Base-by-base conservation (phyloP, 108 stramenopile genomes). In the Mayamaea pseudoterrestris region DNA sequence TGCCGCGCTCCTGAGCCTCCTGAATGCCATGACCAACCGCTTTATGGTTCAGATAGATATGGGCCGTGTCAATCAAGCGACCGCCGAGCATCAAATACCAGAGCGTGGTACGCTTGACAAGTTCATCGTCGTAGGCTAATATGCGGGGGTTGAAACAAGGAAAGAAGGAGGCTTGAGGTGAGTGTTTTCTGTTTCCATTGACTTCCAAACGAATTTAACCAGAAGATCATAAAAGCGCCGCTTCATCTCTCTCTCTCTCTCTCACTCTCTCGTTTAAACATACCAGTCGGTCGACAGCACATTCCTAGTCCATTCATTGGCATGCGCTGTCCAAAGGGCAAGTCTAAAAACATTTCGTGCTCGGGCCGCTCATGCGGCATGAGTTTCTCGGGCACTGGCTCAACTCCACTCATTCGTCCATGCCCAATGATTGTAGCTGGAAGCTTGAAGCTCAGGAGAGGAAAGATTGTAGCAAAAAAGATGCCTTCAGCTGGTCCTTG, bases 41-140 rank as follows among this genome's bases (percentile, higher is more conserved):
- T 40, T 41, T 42, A 30, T 86, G 83, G 55, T 93, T 93, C 31
- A 83, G 55, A 52, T 88, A 93, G 0, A 79, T 29, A 30, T 77
- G 70, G 0, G 83, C 83, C n/a, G 67, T 71, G 51, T 84, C 83
- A 53, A 84, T 76, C 35, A 74, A 76, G 1, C 83, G 57, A 14
- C 83, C 83, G 30, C 83, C 83, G 1, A 61, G 44, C 20, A 77
- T 56, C 27, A 84, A 39, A 47, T 68, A 79, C 74, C 77, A 76
- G 25, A 72, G 44, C 20, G 69, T 56, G 24, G 74, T 63, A 17
- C 78, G 51, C 34, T 63, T 55, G 23, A 80, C 76, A 1, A 78
- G 37, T 5, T 50, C 78, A 30, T 76, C 69, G 37, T 77, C 75
- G 32, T 74, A 72, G 9, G 78, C 83, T n/a, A n/a, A n/a, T n/a